Evolutionary conservation across 2,329 filamentous ascomycete genomes (phyloP), one percentile per base, ranked within the genome.

Genomic region (Graphilbum sp.): DNA sequence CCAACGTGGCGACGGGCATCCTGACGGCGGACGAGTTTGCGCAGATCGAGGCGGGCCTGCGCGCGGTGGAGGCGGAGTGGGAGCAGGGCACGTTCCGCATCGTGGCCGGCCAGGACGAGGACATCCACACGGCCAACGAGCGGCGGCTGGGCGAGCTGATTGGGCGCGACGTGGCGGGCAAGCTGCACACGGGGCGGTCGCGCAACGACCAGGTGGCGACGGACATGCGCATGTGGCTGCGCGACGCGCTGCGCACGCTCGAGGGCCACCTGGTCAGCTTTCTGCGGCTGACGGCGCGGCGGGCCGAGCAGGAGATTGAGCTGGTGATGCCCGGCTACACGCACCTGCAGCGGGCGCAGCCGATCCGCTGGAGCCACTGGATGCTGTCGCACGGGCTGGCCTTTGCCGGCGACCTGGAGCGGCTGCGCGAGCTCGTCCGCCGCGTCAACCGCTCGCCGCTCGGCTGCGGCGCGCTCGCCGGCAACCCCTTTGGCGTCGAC

Each of bases 131-230:
- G 1, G 75, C 75, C 41, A 80, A 81, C 47, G 76, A 81, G 58
- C 74, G 79, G 39, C 70, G 79, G 3, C 59, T 84, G 2, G 79
- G 82, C 37, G 86, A 94, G 63, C 69, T 94, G 45, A 87, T 94
- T 45, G 84, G 86, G 50, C 87, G 81, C 56, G 73, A 86, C 20
- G 75, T 81, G 41, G 84, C 79, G 1, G 85, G 87, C 19, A 94
- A 94, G 63, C 71, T 94, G 41, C 87, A 94, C 60, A 94, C 86
- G 3, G 79, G 79, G 32, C 78, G 87, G 37, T 87, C 79, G 56
- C 72, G 86, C 49, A 94, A 94, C 52, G 86, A 95, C 60, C 86
- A 94, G 60, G 75, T 93, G 40, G 85, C 78, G 35, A 87, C 79
- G 18, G 85, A 93, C 51, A 88, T 94, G 81, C 77, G 85, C 43